These are phyloP conservation scores for Alnus rubra DNA, from an alignment of 306 rosid species.

Conservation along the genomic window DNA sequence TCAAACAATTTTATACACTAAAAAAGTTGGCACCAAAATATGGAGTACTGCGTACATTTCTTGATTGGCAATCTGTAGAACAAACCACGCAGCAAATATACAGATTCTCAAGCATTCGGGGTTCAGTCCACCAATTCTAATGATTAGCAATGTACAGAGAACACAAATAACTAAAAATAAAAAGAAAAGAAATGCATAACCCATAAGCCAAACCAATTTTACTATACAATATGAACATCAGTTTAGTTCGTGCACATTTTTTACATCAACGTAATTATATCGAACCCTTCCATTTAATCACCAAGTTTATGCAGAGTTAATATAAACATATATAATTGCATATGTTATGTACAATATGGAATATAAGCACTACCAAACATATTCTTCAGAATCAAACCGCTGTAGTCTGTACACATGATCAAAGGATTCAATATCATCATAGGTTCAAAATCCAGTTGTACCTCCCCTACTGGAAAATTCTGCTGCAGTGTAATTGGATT, in stretches of 20 bases:
- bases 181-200: not conserved
- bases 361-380: not conserved
- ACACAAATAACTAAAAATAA: too few species aligned
- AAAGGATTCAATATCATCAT: slow-evolving; percentile 20
- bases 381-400: slow-evolving; percentile 24
- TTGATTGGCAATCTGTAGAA: too few species aligned
- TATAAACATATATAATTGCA: slow-evolving; percentile 12
- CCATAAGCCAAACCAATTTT: not conserved
- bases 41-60: too few species aligned
- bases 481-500: slow-evolving; percentile 24
- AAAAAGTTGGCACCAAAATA: too few species aligned
- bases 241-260: not conserved
- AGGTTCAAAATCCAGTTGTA: slow-evolving; percentile 1
- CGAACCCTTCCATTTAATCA: not conserved
- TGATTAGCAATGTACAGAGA: too few species aligned
- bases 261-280: not conserved
- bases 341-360: slow-evolving; percentile 31
- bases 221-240: not conserved
- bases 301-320: not conserved
- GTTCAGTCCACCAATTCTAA: not conserved
- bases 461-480: not conserved
- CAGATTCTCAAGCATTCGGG: not conserved
- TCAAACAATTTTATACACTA: too few species aligned
- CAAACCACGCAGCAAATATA: not conserved
- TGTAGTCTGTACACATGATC: slow-evolving; percentile 23